phyloP scores from a whole-genome alignment of 176 grass and related monocot genomes.

The Ensete ventricosum region DNA sequence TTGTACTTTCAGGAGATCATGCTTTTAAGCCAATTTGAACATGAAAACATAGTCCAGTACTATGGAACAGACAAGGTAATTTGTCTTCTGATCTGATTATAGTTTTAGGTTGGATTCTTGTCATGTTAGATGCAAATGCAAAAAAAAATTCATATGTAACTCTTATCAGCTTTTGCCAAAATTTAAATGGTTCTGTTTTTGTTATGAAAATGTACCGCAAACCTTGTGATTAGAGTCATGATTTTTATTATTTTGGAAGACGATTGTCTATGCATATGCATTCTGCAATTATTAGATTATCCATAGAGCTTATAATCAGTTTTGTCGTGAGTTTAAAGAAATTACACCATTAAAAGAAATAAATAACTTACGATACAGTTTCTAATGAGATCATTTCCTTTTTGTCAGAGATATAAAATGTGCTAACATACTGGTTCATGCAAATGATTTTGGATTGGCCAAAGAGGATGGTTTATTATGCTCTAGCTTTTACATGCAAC shows the following conservation, averaged over 20 bases:
- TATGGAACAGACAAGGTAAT: slow-evolving; percentile 82
- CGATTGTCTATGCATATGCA: too few relatives aligned
- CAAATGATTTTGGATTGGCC: slow-evolving; percentile 96
- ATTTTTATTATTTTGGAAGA: too few relatives aligned
- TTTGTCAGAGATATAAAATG: slow-evolving; percentile 87
- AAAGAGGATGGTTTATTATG: slow-evolving; percentile 63
- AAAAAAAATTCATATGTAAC: too few relatives aligned
- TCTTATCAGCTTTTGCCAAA: too few relatives aligned
- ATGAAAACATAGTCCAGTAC: slow-evolving; percentile 93
- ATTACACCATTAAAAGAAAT: too few relatives aligned
- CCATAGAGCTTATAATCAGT: neutral
- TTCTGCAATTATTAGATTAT: neutral
- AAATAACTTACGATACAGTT: too few relatives aligned
- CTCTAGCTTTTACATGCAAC: neutral
- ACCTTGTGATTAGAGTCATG: too few relatives aligned
- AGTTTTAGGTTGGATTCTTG: too few relatives aligned
- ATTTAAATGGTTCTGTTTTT: too few relatives aligned
- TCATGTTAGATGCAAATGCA: too few relatives aligned
- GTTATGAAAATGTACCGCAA: too few relatives aligned
- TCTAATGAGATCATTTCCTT: slow-evolving; percentile 13
- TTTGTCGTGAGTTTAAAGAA: too few relatives aligned
- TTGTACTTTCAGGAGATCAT: slow-evolving; percentile 62
- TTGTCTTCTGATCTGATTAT: slow-evolving; percentile 10
- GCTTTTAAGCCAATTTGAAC: slow-evolving; percentile 81
- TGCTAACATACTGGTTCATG: slow-evolving; percentile 96